These are phyloP conservation scores for Colletotrichum noveboracense DNA, from an alignment of 2,329 filamentous ascomycete genomes.

Conservation along the genomic window DNA sequence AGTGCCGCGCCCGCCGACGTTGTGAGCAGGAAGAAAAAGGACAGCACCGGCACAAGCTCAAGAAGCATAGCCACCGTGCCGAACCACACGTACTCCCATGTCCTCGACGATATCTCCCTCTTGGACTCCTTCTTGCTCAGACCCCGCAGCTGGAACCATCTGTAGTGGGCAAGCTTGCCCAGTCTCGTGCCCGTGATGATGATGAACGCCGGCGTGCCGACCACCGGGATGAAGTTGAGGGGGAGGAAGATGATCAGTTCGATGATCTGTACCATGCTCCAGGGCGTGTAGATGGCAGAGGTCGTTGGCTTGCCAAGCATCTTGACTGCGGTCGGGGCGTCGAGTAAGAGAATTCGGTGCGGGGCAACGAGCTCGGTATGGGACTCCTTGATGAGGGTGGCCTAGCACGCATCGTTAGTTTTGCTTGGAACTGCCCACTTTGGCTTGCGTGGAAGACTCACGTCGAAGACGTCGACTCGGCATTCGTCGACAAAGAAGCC, in stretches of 20 bases:
- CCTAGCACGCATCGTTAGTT: conserved; percentile 41
- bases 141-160: conserved; percentile 84
- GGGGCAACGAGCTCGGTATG: conserved; percentile 71
- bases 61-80: conserved; percentile 83
- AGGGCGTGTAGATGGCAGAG: conserved; percentile 82
- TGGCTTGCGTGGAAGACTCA: conserved; percentile 41
- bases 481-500: conserved; percentile 83
- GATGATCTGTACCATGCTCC: conserved; percentile 87
- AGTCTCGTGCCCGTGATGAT: conserved; percentile 85
- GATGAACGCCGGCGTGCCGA: conserved; percentile 86
- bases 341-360: conserved; percentile 68
- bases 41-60: conserved; percentile 86
- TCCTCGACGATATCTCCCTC: conserved; percentile 67
- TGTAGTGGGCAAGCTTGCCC: conserved; percentile 88
- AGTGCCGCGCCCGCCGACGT: conserved; percentile 84
- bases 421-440: background rate
- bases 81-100: conserved; percentile 92
- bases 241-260: conserved; percentile 83
- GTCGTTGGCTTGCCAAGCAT: conserved; percentile 83
- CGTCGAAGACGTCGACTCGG: conserved; percentile 84
- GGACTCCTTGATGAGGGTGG: conserved; percentile 77
- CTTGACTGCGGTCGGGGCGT: conserved; percentile 75
- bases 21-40: conserved; percentile 94
- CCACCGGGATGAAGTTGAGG: conserved; percentile 84
- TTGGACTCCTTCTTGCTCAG: conserved; percentile 77